Evolutionary conservation across 106 monocot species (phyloP).

Genomic region (Gastrodia elata): DNA sequence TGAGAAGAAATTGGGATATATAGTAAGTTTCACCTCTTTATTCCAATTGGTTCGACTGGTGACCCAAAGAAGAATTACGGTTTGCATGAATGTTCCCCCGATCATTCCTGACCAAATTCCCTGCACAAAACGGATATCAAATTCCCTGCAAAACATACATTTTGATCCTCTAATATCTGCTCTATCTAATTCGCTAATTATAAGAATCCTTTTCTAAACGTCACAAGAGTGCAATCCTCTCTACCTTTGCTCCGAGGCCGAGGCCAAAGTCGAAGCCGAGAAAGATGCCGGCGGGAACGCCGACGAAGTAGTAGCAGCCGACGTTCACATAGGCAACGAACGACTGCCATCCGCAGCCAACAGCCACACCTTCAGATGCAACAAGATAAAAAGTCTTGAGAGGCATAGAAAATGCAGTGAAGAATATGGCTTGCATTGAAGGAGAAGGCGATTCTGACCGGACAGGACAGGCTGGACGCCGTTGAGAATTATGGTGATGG

Average conservation of each 20-base stretch:
- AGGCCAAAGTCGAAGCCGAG: constrained; percentile 59
- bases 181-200: not conserved
- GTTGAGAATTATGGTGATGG: constrained; percentile 66
- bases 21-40: constrained; percentile 38
- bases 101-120: constrained; percentile 65
- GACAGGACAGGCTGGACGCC: constrained; percentile 81
- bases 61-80: constrained; percentile 43
- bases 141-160: not conserved
- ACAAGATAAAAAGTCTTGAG: not conserved
- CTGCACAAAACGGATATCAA: constrained; percentile 13
- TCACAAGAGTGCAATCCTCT: not conserved
- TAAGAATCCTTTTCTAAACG: no score
- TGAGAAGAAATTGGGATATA: no score
- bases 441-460: constrained; percentile 16
- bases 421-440: not conserved
- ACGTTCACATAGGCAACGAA: constrained; percentile 82
- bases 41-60: constrained; percentile 55
- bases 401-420: not conserved
- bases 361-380: constrained; percentile 73
- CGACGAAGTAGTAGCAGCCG: constrained; percentile 67
- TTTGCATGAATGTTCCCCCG: constrained; percentile 43
- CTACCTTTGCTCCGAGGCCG: constrained; percentile 48
- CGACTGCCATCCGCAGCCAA: constrained; percentile 87
- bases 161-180: not conserved
- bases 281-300: constrained; percentile 51